Conservation (phyloP, 352 stramenopile species). For the Globisporangium ultimum region DNA sequence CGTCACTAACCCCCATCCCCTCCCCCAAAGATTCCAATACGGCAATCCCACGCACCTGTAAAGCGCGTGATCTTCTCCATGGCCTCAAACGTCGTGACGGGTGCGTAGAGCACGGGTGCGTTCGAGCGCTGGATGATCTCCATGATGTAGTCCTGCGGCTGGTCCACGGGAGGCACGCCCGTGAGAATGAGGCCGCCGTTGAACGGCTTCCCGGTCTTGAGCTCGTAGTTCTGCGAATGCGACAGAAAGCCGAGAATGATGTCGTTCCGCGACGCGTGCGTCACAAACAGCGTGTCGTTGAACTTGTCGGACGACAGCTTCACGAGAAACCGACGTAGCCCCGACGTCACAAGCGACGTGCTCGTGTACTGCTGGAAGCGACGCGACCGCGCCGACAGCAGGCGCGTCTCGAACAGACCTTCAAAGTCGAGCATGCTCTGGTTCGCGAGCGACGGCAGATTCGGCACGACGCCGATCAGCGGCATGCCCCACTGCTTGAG, state of each 20-base stretch:
- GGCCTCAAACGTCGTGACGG: slow-evolving; percentile 68
- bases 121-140: slow-evolving; percentile 62
- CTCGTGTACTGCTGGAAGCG: slow-evolving; percentile 79
- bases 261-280: slow-evolving; percentile 86
- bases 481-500: slow-evolving; percentile 74
- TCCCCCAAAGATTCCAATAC: background rate
- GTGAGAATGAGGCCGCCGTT: slow-evolving; percentile 89
- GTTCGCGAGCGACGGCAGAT: slow-evolving; percentile 68
- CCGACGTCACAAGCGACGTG: slow-evolving; percentile 84
- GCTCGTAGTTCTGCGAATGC: slow-evolving; percentile 74
- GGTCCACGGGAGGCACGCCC: slow-evolving; percentile 66
- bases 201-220: slow-evolving; percentile 59
- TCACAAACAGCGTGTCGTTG: slow-evolving; percentile 86
- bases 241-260: slow-evolving; percentile 89
- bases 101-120: slow-evolving; percentile 72
- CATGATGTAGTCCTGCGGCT: slow-evolving; percentile 78
- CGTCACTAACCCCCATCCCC: too few relatives aligned
- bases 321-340: slow-evolving; percentile 75
- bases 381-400: slow-evolving; percentile 47
- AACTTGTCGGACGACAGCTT: slow-evolving; percentile 75
- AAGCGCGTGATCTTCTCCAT: slow-evolving; percentile 83
- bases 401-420: slow-evolving; percentile 70
- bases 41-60: slow-evolving; percentile 40
- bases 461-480: slow-evolving; percentile 84
- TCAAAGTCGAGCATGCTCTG: slow-evolving; percentile 90